phyloP scores from a whole-genome alignment of 176 grass and related monocot species.

The Lolium rigidum region DNA sequence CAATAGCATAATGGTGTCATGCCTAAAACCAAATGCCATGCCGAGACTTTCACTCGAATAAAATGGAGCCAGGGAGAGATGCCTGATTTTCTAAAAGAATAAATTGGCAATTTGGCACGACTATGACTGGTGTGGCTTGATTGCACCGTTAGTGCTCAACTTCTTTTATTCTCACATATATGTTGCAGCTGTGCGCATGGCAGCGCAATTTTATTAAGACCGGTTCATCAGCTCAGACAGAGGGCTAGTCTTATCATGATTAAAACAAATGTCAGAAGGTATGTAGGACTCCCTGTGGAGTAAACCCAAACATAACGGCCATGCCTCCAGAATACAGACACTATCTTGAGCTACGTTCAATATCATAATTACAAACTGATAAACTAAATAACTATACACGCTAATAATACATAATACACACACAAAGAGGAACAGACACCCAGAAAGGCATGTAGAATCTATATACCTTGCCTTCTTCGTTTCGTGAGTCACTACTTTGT shows the following conservation, averaged over 20 bases:
- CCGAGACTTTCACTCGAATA: background rate
- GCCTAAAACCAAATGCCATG: background rate
- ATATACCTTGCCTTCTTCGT: slow-evolving; percentile 87
- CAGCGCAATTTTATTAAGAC: slow-evolving; percentile 31
- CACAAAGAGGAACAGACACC: slow-evolving; percentile 3
- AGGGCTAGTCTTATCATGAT: background rate
- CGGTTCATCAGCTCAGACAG: background rate
- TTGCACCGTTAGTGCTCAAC: slow-evolving; percentile 13
- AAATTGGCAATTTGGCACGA: slow-evolving; percentile 14
- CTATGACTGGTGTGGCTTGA: background rate
- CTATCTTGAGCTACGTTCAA: slow-evolving; percentile 11
- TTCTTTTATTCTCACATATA: slow-evolving; percentile 32
- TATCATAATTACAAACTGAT: slow-evolving; percentile 24
- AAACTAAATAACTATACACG: slow-evolving; percentile 27
- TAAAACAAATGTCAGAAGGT: slow-evolving; percentile 14
- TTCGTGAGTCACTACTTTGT: slow-evolving; percentile 79
- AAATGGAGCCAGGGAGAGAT: background rate
- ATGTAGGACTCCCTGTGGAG: slow-evolving; percentile 16
- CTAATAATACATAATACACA: slow-evolving; percentile 25
- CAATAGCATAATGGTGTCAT: slow-evolving; percentile 11
- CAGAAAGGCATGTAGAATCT: slow-evolving; percentile 33
- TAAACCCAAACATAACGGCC: slow-evolving; percentile 12
- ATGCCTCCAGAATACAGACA: slow-evolving; percentile 19
- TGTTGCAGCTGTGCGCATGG: background rate
- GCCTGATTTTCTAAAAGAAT: slow-evolving; percentile 16